Base-by-base conservation (phyloP, 1,139 yeast genomes). In the Kurtzmaniella quercitrusa region DNA sequence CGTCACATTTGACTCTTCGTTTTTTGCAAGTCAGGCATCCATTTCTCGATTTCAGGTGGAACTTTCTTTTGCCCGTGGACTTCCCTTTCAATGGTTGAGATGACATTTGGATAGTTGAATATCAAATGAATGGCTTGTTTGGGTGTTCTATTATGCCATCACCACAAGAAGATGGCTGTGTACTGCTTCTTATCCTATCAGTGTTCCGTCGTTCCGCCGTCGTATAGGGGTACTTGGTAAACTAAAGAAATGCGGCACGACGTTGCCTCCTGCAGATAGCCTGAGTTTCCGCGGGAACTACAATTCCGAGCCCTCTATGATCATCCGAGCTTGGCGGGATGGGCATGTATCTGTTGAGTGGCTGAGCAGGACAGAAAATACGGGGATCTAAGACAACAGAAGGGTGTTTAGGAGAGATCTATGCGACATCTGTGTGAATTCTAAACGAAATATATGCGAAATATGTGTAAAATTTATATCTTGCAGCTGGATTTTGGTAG, bases 1-100 rank as follows among this genome's bases (percentile, higher is more conserved):
- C 85, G 51, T 78, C 84, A 55, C 84, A 79, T 53, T 79, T 79
- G 41, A 77, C 66, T 39, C 83, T 61, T 50, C 75, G 73, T 57
- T 72, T 75, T 59, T 78, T 78, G 55, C 84, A 79, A 1, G 84
- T 79, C 34, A 73, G 57, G 53, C 84, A 79, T 1, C 84, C 81
- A 41, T 59, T 68, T 38, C 75, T 55, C 10, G 73, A 68, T 49
- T 69, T 69, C 21, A 38, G 42, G 17, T 40, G 34, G n/a, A 34
- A 34, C 21, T 33, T 33, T n/a, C 95, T 70, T 59, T 79, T 80
- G 17, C 70, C 70, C 7, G 69, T 65, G 8, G 71, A 62, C 24
- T 40, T 34, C 12, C 39, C 29, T 34, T 40, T 19, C 25, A 34
- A 7, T 19, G 15, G 34, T 38, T 19, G 44, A 5, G 36, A n/a